Conservation (phyloP, 345 rosid species). For the Bretschneidera sinensis region DNA sequence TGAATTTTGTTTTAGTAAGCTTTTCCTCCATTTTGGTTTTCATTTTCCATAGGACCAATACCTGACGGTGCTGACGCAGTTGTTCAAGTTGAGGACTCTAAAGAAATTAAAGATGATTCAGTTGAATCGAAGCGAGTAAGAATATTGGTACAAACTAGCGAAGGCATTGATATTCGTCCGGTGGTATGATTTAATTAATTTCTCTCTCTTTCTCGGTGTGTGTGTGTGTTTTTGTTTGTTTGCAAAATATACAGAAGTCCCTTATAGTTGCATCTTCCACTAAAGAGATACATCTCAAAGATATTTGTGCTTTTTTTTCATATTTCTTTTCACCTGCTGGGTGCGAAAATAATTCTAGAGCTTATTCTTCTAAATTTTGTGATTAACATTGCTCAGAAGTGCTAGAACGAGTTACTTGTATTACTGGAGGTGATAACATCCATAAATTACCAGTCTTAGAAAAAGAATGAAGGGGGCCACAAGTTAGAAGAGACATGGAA, state of each 20-base stretch:
- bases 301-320: no score
- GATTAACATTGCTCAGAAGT: no score
- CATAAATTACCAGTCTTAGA: no score
- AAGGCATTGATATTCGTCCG: conserved; percentile 83
- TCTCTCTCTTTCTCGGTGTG: conserved; percentile 8
- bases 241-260: neutral
- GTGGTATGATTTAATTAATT: conserved; percentile 53
- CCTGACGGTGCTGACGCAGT: conserved; percentile 99
- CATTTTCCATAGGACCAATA: conserved; percentile 59
- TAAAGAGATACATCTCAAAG: no score
- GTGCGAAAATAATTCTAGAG: no score
- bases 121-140: conserved; percentile 45
- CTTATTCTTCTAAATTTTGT: no score
- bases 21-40: neutral
- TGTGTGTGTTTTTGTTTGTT: no score
- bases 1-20: neutral
- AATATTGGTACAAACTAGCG: conserved; percentile 56
- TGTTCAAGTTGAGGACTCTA: conserved; percentile 92
- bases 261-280: neutral
- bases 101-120: conserved; percentile 33
- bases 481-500: no score
- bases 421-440: no score
- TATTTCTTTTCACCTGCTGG: no score
- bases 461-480: no score
- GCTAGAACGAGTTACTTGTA: no score